phyloP scores from a whole-genome alignment of 768 basidiomycete genomes.

The Austroboletus festivus region DNA sequence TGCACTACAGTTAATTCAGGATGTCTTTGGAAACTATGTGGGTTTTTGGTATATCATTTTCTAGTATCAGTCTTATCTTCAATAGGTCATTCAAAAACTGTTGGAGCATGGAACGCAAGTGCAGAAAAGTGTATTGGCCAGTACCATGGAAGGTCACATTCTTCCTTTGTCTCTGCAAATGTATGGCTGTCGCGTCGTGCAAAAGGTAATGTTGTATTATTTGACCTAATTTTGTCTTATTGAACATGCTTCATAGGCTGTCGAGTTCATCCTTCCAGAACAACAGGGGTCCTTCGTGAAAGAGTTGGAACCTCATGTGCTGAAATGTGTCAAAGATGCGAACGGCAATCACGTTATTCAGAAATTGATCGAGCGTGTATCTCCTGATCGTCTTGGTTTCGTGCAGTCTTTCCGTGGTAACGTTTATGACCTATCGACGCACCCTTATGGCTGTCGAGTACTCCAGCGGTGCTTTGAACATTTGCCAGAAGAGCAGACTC shows the following conservation, averaged over 20 bases:
- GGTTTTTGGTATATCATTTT: conserved; percentile 24
- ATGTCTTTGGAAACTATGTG: conserved; percentile 97
- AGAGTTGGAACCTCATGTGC: conserved; percentile 75
- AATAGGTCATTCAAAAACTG: conserved; percentile 87
- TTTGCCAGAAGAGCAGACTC: conserved; percentile 63
- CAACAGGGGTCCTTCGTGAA: conserved; percentile 74
- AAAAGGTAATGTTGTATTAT: conserved; percentile 57
- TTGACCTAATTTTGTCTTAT: background rate
- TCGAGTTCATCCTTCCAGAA: conserved; percentile 76
- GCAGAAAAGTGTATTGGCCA: conserved; percentile 70
- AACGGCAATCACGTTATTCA: conserved; percentile 97
- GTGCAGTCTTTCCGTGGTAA: conserved; percentile 73
- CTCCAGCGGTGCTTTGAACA: conserved; percentile 91
- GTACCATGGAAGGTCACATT: conserved; percentile 74
- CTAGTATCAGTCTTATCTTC: conserved; percentile 5
- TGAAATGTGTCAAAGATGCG: conserved; percentile 84
- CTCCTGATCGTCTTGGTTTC: conserved; percentile 73
- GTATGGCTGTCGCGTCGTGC: conserved; percentile 95
- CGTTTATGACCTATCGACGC: conserved; percentile 77
- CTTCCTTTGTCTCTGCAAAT: conserved; percentile 80
- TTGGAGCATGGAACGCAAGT: conserved; percentile 80
- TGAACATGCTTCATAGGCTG: conserved; percentile 50
- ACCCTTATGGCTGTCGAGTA: conserved; percentile 93
- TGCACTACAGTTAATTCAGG: conserved; percentile 74
- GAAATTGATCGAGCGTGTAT: conserved; percentile 80